phyloP scores from a whole-genome alignment of 306 rosid genomes.

The Oemleria cerasiformis region DNA sequence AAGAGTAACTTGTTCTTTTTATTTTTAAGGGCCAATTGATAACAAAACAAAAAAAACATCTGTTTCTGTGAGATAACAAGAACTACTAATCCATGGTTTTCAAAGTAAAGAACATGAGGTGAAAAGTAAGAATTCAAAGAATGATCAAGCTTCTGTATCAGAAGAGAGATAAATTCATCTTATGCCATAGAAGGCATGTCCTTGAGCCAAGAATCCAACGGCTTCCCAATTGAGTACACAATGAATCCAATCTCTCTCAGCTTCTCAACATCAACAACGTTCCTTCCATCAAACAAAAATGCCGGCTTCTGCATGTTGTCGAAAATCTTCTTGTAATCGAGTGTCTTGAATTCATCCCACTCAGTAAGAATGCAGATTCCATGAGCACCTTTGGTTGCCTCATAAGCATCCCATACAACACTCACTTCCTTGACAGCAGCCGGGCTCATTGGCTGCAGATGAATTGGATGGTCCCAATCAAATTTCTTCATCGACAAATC shows the following conservation, averaged over 20 bases:
- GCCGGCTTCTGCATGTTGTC: conserved; percentile 76
- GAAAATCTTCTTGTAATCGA: conserved; percentile 64
- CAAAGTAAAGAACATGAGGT: neutral
- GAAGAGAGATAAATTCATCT: neutral
- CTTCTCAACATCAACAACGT: conserved; percentile 52
- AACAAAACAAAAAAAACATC: neutral
- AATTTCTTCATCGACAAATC: conserved; percentile 49
- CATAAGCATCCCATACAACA: conserved; percentile 54
- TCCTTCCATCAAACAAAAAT: conserved; percentile 80
- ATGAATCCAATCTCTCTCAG: conserved; percentile 71
- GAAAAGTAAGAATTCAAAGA: conserved; percentile 9
- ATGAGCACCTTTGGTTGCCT: conserved; percentile 70
- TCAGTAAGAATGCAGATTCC: conserved; percentile 82
- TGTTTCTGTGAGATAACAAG: neutral
- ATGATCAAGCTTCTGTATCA: neutral
- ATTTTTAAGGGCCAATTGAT: neutral
- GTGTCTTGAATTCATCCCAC: conserved; percentile 78
- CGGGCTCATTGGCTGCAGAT: conserved; percentile 43
- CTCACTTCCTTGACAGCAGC: conserved; percentile 41
- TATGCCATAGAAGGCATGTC: conserved; percentile 47
- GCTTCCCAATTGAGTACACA: conserved; percentile 75
- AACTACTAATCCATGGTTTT: neutral
- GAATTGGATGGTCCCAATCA: conserved; percentile 65
- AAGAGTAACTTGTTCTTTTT: neutral
- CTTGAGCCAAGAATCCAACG: conserved; percentile 61